Conservation (phyloP, 176 grass and related monocot species). For the Triticum turgidum region DNA sequence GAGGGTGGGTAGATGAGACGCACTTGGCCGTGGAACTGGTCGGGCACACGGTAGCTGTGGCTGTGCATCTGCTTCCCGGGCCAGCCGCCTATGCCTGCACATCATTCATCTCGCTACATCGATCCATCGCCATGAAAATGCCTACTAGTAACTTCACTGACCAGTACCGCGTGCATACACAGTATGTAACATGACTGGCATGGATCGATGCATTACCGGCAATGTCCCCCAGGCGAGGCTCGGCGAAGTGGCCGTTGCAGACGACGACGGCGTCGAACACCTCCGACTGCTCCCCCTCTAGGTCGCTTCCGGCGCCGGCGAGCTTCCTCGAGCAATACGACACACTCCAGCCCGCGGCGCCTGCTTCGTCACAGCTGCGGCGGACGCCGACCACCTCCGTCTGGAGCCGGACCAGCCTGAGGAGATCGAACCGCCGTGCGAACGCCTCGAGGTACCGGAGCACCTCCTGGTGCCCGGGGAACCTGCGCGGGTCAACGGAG, state of each 20-base stretch:
- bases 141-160: no score
- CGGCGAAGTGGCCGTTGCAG: constrained; percentile 49
- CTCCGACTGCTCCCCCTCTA: background rate
- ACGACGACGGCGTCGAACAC: constrained; percentile 51
- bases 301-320: background rate
- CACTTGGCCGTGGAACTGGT: constrained; percentile 33
- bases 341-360: background rate
- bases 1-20: no score
- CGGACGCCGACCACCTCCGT: constrained; percentile 48
- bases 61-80: constrained; percentile 68
- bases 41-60: constrained; percentile 55
- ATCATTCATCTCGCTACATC: background rate
- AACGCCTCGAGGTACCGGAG: no score
- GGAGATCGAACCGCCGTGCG: constrained; percentile 26
- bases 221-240: constrained; percentile 51
- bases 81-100: constrained; percentile 40
- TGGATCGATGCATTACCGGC: constrained; percentile 24
- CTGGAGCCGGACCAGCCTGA: constrained; percentile 26
- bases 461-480: no score
- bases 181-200: no score
- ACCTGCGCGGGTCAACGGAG: no score
- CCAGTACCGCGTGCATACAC: no score
- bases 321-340: background rate
- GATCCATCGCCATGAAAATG: no score
- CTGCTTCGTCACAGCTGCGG: background rate